Percentiles rank a stretch among this genome's conserved stretches.
Evolutionary conservation across 1,284 basidiomycete species (phyloP).

Genomic region (Phenoliferia sp.): DNA sequence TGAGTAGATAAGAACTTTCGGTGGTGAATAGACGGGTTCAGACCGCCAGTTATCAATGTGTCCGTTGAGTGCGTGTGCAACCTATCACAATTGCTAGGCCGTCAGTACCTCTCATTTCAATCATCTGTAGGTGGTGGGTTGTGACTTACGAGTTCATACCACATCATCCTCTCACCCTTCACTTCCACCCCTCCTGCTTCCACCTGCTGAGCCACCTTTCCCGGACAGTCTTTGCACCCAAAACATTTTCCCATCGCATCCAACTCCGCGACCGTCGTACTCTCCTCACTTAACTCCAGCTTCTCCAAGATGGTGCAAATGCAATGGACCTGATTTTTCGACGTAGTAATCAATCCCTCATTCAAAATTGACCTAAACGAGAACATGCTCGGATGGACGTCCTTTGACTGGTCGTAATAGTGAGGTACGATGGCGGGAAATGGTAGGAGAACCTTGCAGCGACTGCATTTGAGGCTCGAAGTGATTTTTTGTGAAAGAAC

Average conservation of each 20-base stretch:
- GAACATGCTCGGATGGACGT: too few species aligned
- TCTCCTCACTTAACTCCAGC: background rate
- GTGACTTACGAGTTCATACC: background rate
- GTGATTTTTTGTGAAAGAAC: background rate
- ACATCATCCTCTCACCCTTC: background rate
- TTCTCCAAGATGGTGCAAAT: conserved; percentile 5
- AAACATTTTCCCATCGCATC: conserved; percentile 15
- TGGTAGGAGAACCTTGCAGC: background rate
- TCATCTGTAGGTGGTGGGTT: too few species aligned
- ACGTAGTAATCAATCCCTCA: background rate
- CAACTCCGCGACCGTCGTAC: background rate
- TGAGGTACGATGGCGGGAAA: conserved; percentile 23
- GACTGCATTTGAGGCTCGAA: conserved; percentile 8
- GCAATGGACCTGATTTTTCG: background rate
- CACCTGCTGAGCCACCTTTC: background rate
- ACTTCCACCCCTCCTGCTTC: background rate
- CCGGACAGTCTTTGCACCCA: conserved; percentile 9
- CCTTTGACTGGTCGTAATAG: background rate
- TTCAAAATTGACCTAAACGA: background rate
- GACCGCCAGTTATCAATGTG: too few species aligned
- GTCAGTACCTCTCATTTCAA: too few species aligned
- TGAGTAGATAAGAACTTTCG: too few species aligned
- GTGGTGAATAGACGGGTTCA: too few species aligned
- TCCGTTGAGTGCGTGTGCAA: too few species aligned
- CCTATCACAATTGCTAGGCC: too few species aligned